A percentile compares a stretch with the other conserved stretches of the same genome.
These are phyloP conservation scores for Aspergillus tubingensis DNA, from an alignment of 2,329 filamentous ascomycete genomes.

Conservation along the genomic window DNA sequence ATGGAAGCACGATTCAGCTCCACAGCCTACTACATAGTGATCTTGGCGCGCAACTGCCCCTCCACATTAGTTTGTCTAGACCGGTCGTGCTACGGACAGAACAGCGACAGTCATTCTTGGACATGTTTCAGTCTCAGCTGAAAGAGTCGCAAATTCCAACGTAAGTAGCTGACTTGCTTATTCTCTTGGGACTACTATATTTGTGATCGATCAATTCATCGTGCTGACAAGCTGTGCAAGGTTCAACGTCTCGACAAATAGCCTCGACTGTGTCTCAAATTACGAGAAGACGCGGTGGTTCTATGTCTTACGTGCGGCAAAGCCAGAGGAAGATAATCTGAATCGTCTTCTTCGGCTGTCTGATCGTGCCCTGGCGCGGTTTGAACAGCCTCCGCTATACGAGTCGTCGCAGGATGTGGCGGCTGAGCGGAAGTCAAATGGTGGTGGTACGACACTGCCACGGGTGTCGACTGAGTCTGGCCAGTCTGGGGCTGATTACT, in stretches of 20 bases:
- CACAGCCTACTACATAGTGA: slow-evolving; percentile 74
- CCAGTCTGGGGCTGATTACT: slow-evolving; percentile 42
- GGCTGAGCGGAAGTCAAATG: neutral
- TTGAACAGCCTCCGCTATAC: slow-evolving; percentile 74
- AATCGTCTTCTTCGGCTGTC: slow-evolving; percentile 64
- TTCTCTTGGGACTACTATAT: neutral
- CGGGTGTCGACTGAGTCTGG: neutral
- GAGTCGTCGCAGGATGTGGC: slow-evolving; percentile 12
- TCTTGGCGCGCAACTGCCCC: slow-evolving; percentile 72
- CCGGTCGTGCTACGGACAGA: slow-evolving; percentile 73
- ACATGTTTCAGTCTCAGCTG: slow-evolving; percentile 53
- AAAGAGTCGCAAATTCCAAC: slow-evolving; percentile 44
- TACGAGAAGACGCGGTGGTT: slow-evolving; percentile 74
- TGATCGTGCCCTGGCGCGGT: slow-evolving; percentile 63
- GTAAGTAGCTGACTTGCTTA: slow-evolving; percentile 38
- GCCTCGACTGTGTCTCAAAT: slow-evolving; percentile 67
- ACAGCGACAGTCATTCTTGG: slow-evolving; percentile 69
- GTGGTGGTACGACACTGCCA: neutral
- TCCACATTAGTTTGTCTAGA: slow-evolving; percentile 89
- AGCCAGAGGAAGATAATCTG: slow-evolving; percentile 55
- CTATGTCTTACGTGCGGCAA: slow-evolving; percentile 68
- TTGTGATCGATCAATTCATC: neutral
- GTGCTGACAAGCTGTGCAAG: slow-evolving; percentile 36
- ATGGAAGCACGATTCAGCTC: slow-evolving; percentile 48
- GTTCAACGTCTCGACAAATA: slow-evolving; percentile 50